Base-by-base conservation (phyloP, 768 basidiomycete species). In the Leccinum subtestaceum region DNA sequence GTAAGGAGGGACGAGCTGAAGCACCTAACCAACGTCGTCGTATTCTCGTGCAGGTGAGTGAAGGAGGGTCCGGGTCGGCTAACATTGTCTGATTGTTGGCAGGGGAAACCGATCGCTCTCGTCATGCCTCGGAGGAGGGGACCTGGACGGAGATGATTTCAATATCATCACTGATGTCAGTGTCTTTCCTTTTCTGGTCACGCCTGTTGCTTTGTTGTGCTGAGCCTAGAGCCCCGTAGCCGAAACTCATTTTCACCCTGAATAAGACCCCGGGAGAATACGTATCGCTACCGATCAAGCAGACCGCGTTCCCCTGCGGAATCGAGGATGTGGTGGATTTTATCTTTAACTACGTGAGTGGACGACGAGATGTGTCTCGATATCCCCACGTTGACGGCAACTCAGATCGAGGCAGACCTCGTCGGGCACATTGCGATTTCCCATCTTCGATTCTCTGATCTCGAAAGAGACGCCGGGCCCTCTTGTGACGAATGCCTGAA, bases 91-190 rank as follows among this genome's bases (percentile, higher is more conserved):
- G 25, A 40, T 56, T 43, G 40, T 43, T 45, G 56, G 21, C 51
- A 78, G 76, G 73, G 81, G 81, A 9, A 38, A 71, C 38, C 74
- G 81, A 55, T 69, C 79, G 17, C 60, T 84, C 12, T 76, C 81
- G 1, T 79, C 78, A 11, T 75, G 74, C 59, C 75, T 84, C 15
- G 81, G 81, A 27, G 83, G 82, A 23, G 83, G 83, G 8, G 82
- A 83, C 67, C 68, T 83, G 49, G 82, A 83, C 61, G 82, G 81
- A 5, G 81, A 82, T 55, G 76, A 79, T 21, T 83, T 80, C 55
- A 81, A 80, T 64, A 43, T 81, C n/a, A 77, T 80, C 49, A 68
- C 76, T 38, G 74, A 79, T 56, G 78, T 79, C 62, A 72, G 67
- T n/a, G 40, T 52, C 8, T 59, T 58, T 45, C 40, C 32, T 15